Base-by-base conservation (phyloP, 208 protist genomes). In the Blastocrithidia nonstop region DNA sequence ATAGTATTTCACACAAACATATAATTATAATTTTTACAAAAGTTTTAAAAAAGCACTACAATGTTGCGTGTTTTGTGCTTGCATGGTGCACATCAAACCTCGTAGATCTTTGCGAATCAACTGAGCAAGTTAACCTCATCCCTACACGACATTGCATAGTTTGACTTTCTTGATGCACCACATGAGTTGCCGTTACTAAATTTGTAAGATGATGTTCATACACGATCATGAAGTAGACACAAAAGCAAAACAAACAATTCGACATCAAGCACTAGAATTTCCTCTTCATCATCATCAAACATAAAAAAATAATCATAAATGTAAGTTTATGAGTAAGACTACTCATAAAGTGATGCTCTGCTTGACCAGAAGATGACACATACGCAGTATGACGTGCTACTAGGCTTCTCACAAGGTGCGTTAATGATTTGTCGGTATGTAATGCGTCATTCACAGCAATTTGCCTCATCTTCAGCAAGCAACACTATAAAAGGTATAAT, bases 371-470 rank as follows among this genome's bases (percentile, higher is more conserved):
- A 45, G 19, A 69, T 87, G 57, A 32, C 48, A 9, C 41, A 25
- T 0, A 42, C 22, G 2, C 52, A 56, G 11, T 66, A 64, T 25
- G 71, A 79, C 40, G 38, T 87, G 16, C 47, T 93, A 31, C 54
- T 93, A 7, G 78, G 83, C 23, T 93, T 93, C 57, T 93, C 83
- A 1, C 83, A 93, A 48, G 83, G 83, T 1, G 70, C 57, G 1
- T 28, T 81, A 37, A 68, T 85, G 53, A 57, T 74, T 17, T 71
- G 60, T 29, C 83, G 77, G 6, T 88, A 61, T 29, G 49, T 84
- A 7, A 62, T 72, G 66, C 65, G 49, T 25, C 69, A 74, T 42
- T 17, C 21, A 25, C 7, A 9, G 13, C 48, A 57, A 24, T 20
- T 33, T 6, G 57, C 44, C 22, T 32, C 45, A 15, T 11, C 20